These are phyloP conservation scores for Thraustotheca clavata DNA, from an alignment of 352 stramenopile genomes.

Conservation along the genomic window DNA sequence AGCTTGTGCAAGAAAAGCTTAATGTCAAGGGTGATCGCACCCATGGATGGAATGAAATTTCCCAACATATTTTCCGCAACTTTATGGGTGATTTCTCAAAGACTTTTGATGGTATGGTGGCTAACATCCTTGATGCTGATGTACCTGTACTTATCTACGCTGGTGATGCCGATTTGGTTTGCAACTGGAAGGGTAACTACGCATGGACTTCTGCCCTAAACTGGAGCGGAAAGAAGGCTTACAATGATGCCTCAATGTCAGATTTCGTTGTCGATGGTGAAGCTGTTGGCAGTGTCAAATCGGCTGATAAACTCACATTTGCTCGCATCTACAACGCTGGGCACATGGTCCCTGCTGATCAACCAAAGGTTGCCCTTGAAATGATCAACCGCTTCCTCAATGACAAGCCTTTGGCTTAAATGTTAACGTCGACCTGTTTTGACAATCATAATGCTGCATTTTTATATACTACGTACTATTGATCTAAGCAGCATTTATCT, in stretches of 20 bases:
- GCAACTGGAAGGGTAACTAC: slow-evolving; percentile 37
- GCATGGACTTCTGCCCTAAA: slow-evolving; percentile 14
- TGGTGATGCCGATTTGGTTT: slow-evolving; percentile 83
- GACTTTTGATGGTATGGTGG: slow-evolving; percentile 57
- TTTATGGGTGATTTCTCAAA: slow-evolving; percentile 68
- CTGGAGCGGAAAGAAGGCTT: slow-evolving; percentile 11
- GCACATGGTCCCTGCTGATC: slow-evolving; percentile 21
- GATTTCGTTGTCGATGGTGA: background rate
- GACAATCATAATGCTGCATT: no score
- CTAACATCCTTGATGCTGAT: slow-evolving; percentile 44
- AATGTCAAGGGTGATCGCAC: slow-evolving; percentile 31
- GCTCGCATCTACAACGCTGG: slow-evolving; percentile 13
- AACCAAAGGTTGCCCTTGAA: slow-evolving; percentile 13
- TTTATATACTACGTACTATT: no score
- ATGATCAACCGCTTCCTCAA: slow-evolving; percentile 22
- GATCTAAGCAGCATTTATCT: no score
- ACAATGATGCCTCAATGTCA: background rate
- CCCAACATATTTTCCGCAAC: slow-evolving; percentile 51
- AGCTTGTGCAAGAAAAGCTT: slow-evolving; percentile 50
- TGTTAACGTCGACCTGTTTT: no score
- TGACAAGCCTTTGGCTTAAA: slow-evolving; percentile 26
- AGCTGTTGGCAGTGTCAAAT: slow-evolving; percentile 20
- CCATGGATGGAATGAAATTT: slow-evolving; percentile 21
- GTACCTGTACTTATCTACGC: slow-evolving; percentile 79
- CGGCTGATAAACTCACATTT: slow-evolving; percentile 17